Percentiles rank a stretch among this genome's conserved stretches.
phyloP scores from a whole-genome alignment of 1,284 basidiomycete genomes.

The Mycena sp. region DNA sequence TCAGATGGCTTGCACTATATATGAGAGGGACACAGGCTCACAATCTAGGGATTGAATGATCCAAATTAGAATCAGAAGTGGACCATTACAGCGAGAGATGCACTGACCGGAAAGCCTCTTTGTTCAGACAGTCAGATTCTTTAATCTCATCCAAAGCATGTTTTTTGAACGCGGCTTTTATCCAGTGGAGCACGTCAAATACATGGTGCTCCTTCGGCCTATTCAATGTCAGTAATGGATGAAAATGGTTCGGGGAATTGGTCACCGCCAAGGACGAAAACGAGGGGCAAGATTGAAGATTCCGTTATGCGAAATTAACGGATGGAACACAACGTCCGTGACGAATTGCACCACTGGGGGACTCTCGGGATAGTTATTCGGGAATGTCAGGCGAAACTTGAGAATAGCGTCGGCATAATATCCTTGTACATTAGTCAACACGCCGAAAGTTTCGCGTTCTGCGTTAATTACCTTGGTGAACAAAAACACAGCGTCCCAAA shows the following conservation, averaged over 20 bases:
- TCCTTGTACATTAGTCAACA: conserved; percentile 61
- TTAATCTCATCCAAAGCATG: conserved; percentile 73
- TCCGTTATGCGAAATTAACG: conserved; percentile 72
- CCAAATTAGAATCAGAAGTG: background rate
- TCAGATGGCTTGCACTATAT: background rate
- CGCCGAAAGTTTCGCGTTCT: background rate
- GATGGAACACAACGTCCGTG: conserved; percentile 90
- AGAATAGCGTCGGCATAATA: conserved; percentile 86
- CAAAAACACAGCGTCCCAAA: conserved; percentile 88
- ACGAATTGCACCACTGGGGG: conserved; percentile 80
- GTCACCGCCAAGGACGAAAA: conserved; percentile 80
- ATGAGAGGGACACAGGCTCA: conserved; percentile 26
- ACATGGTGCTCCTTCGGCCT: conserved; percentile 87
- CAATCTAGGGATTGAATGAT: conserved; percentile 42
- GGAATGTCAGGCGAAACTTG: conserved; percentile 82
- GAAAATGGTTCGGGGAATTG: background rate
- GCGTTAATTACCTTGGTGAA: conserved; percentile 76
- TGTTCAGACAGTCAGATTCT: conserved; percentile 82
- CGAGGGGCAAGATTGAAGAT: conserved; percentile 71
- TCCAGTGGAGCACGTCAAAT: conserved; percentile 81
- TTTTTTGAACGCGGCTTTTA: conserved; percentile 87
- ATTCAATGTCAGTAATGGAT: conserved; percentile 6
- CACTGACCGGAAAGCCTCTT: conserved; percentile 84
- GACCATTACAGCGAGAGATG: background rate
- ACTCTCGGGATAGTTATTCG: conserved; percentile 77